Conservation (phyloP, 345 rosid genomes). For the Sisymbrium irio region DNA sequence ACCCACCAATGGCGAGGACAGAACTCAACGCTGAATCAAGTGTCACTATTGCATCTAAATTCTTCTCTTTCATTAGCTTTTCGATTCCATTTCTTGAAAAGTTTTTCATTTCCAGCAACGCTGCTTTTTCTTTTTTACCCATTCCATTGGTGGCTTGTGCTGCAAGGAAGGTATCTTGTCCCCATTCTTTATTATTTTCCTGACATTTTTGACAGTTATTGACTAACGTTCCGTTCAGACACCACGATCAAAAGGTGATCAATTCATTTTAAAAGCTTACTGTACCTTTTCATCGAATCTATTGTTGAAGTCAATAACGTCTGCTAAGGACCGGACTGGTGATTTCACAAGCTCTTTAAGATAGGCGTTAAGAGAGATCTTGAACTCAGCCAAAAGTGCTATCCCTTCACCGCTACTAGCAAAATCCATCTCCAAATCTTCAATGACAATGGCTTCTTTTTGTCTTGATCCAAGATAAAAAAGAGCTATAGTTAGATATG, state of each 20-base stretch:
- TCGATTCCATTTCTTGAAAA: slow-evolving; percentile 47
- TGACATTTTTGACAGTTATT: slow-evolving; percentile 7
- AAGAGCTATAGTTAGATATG: too few species aligned
- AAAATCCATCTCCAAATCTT: slow-evolving; percentile 36
- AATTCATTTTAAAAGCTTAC: not conserved
- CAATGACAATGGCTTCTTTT: slow-evolving; percentile 47
- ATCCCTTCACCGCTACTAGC: slow-evolving; percentile 37
- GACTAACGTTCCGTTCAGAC: not conserved
- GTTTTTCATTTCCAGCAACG: slow-evolving; percentile 25
- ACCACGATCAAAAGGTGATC: not conserved
- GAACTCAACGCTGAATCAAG: not conserved
- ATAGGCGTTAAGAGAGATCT: slow-evolving; percentile 47
- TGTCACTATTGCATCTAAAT: slow-evolving; percentile 57
- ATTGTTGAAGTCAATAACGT: slow-evolving; percentile 51
- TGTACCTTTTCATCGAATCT: slow-evolving; percentile 43
- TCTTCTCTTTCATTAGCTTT: slow-evolving; percentile 46
- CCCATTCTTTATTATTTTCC: slow-evolving; percentile 52
- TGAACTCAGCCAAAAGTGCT: slow-evolving; percentile 52
- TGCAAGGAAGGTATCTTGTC: slow-evolving; percentile 42
- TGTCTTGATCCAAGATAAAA: slow-evolving; percentile 24
- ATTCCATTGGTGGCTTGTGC: slow-evolving; percentile 45
- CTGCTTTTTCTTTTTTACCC: slow-evolving; percentile 29
- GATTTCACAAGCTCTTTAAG: slow-evolving; percentile 42
- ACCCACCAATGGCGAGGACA: slow-evolving; percentile 63
- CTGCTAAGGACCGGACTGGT: slow-evolving; percentile 55